Evolutionary conservation across 78 protist species (phyloP).

Genomic region (Pigoraptor vietnamica): DNA sequence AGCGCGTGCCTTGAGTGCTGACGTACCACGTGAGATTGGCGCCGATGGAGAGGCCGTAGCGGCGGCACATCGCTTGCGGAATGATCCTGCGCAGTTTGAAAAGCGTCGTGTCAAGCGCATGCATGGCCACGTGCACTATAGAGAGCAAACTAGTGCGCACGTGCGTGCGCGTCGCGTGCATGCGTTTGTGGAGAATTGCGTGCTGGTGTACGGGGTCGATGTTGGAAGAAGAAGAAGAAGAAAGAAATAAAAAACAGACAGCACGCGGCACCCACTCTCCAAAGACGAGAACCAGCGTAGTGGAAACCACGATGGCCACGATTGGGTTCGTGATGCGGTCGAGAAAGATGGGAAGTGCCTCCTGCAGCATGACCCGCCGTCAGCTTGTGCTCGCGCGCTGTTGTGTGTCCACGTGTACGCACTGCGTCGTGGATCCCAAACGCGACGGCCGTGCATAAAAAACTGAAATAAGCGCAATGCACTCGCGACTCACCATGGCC

Average conservation of each 20-base stretch:
- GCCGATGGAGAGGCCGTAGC: conserved; percentile 67
- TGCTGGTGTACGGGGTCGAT: not conserved
- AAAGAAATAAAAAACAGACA: not conserved
- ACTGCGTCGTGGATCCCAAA: too few species aligned
- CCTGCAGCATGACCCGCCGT: too few species aligned
- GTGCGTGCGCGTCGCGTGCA: too few species aligned
- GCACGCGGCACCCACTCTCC: conserved; percentile 43
- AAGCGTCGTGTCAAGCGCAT: too few species aligned
- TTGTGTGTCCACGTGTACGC: too few species aligned
- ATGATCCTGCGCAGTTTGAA: conserved; percentile 43
- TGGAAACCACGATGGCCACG: conserved; percentile 49
- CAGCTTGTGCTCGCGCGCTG: too few species aligned
- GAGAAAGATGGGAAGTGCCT: conserved; percentile 67
- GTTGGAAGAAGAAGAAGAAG: not conserved
- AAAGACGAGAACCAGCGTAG: conserved; percentile 56
- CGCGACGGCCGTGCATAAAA: too few species aligned
- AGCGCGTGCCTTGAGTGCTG: not conserved
- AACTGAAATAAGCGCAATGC: too few species aligned
- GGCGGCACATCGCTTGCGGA: conserved; percentile 61
- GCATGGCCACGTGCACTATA: too few species aligned
- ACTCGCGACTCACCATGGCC: conserved; percentile 19
- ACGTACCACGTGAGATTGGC: conserved; percentile 43
- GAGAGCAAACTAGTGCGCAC: too few species aligned
- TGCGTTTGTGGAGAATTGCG: too few species aligned
- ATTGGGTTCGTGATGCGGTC: conserved; percentile 34